Conservation (phyloP, 1,139 yeast genomes). For the Citeromyces hawaiiensis region DNA sequence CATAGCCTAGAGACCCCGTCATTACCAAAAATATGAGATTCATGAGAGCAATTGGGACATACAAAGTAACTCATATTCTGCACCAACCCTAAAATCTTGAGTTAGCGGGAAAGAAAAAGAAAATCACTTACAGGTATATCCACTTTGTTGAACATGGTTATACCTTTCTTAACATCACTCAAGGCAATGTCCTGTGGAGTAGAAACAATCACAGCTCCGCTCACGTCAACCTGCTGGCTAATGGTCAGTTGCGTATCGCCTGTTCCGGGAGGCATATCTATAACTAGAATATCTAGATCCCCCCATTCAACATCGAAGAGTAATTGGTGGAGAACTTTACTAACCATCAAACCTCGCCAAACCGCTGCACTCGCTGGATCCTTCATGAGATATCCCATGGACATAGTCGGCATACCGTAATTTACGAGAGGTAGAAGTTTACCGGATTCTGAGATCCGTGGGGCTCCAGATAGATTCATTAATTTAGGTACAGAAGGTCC, state of each 20-base stretch:
- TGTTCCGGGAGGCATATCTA: conserved; percentile 90
- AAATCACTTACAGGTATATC: conserved; percentile 33
- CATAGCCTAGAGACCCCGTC: conserved; percentile 57
- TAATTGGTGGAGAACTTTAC: conserved; percentile 76
- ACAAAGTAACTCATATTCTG: conserved; percentile 73
- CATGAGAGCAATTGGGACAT: conserved; percentile 68
- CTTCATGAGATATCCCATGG: conserved; percentile 72
- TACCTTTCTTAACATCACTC: conserved; percentile 71
- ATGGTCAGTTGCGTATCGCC: conserved; percentile 81
- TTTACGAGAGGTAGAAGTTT: conserved; percentile 58
- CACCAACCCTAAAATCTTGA: conserved; percentile 49
- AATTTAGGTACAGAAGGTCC: conserved; percentile 76
- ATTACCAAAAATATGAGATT: conserved; percentile 62
- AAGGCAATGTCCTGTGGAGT: conserved; percentile 85
- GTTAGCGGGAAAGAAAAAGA: neutral
- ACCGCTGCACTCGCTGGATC: conserved; percentile 61
- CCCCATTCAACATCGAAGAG: conserved; percentile 76
- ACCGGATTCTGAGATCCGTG: conserved; percentile 40
- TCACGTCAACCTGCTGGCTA: conserved; percentile 63
- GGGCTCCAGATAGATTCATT: conserved; percentile 53
- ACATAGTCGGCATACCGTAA: conserved; percentile 76
- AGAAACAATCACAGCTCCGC: conserved; percentile 72
- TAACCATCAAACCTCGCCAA: conserved; percentile 82
- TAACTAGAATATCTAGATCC: conserved; percentile 51
- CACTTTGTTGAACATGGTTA: conserved; percentile 65